phyloP scores from a whole-genome alignment of 2,329 filamentous ascomycete species.

The Cladosporium sp. region DNA sequence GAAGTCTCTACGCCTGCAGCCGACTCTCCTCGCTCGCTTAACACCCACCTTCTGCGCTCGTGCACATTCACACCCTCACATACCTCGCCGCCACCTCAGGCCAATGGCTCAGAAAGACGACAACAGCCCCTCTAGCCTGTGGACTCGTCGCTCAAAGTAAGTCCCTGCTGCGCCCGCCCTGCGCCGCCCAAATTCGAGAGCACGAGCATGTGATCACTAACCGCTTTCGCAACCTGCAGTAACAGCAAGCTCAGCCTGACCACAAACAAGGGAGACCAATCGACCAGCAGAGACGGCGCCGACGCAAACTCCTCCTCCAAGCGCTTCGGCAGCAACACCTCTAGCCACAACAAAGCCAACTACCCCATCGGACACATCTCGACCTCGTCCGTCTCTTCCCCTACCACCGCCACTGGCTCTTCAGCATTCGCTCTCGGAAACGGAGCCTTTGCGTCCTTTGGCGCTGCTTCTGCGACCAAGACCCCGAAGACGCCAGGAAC shows the following conservation, averaged over 20 bases:
- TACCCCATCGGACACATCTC: constrained; percentile 75
- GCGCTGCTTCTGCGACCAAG: constrained; percentile 67
- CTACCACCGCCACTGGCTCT: constrained; percentile 72
- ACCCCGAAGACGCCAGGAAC: constrained; percentile 77
- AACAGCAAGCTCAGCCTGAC: constrained; percentile 89
- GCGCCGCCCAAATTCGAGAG: constrained; percentile 11
- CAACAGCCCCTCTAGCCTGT: constrained; percentile 52
- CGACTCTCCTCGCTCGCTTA: constrained; percentile 19
- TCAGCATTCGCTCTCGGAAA: constrained; percentile 92
- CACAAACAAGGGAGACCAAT: constrained; percentile 63
- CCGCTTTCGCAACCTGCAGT: constrained; percentile 51
- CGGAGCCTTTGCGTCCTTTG: constrained; percentile 95
- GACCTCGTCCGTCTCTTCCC: constrained; percentile 67
- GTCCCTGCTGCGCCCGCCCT: constrained; percentile 36
- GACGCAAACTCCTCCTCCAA: constrained; percentile 58
- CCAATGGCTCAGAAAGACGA: constrained; percentile 39
- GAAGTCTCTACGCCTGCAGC: constrained; percentile 19
- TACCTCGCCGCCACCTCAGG: constrained; percentile 13
- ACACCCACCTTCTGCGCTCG: constrained; percentile 16
- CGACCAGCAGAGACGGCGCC: constrained; percentile 54
- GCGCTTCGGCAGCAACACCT: constrained; percentile 66
- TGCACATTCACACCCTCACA: constrained; percentile 9
- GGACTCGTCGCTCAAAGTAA: constrained; percentile 83
- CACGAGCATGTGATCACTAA: constrained; percentile 26
- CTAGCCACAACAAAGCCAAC: constrained; percentile 72